Base-by-base conservation (phyloP, 2,329 filamentous ascomycete species). In the Diplocarpon mali region DNA sequence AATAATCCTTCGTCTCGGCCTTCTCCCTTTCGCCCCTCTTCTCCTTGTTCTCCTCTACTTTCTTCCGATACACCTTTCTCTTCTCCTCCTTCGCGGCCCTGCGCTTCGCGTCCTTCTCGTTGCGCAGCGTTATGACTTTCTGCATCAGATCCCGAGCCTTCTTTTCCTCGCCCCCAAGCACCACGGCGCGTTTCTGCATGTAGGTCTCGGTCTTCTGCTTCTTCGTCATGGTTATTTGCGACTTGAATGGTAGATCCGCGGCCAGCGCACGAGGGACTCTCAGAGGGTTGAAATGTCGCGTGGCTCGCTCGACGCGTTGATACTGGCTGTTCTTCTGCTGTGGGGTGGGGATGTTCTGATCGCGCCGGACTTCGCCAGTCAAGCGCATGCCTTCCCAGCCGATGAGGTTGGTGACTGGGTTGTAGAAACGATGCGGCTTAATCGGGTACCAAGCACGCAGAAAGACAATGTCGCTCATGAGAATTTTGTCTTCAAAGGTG, bases 401-500 rank as follows among this genome's bases (percentile, higher is more conserved):
- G 48, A 96, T 74, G 32, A 96, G 76, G 65, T 98, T 95, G 47
- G 87, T 92, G 44, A 93, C 89, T 1, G 88, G 85, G 65, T 96
- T 95, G 72, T 95, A 95, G 75, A 95, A 98, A 47, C 89, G 82
- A 65, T 88, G 88, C 1, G 92, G 92, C 60, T 88, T 88, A 65
- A 98, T 81, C 9, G 92, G 87, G 65, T 93, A 96, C 93, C 93
- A 98, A 2, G 92, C 90, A 39, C 92, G 78, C 32, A 98, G 68
- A 71, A 98, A 96, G 50, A 96, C 85, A 54, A 98, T 93, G 63
- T 98, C 92, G 64, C 81, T 87, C 76, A 95, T 88, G 41, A 98
- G 73, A 50, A 98, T 86, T 70, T 96, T 98, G 74, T 98, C 92
- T 65, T 98, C 92, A 57, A 98, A 98, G 0, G 92, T 96, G 17